These are phyloP conservation scores for Hypomyces rosellus DNA, from an alignment of 2,329 filamentous ascomycete genomes.

Conservation along the genomic window DNA sequence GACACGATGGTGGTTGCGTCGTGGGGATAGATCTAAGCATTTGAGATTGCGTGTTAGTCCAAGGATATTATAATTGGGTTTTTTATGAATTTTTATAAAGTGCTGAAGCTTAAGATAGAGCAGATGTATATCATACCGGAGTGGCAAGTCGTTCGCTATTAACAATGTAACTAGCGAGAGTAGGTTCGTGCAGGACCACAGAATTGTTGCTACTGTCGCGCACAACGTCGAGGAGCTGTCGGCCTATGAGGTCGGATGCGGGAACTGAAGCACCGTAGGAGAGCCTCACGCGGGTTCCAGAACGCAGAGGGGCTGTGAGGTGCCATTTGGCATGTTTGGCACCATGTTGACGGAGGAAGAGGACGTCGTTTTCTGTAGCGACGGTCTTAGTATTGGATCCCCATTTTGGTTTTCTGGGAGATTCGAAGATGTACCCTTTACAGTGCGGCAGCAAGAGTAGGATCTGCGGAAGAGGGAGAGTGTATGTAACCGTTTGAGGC, in stretches of 20 bases:
- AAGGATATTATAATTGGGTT: neutral
- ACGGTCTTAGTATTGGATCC: too few species aligned
- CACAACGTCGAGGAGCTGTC: slow-evolving; percentile 51
- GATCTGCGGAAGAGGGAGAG: slow-evolving; percentile 6
- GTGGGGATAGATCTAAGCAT: slow-evolving; percentile 52
- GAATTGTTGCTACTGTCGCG: slow-evolving; percentile 42
- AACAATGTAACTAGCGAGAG: slow-evolving; percentile 66
- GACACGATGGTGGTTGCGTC: slow-evolving; percentile 72
- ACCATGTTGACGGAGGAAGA: slow-evolving; percentile 35
- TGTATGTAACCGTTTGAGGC: neutral
- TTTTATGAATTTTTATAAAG: too few species aligned
- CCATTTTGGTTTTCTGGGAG: too few species aligned
- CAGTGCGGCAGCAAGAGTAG: slow-evolving; percentile 19
- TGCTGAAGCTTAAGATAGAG: too few species aligned
- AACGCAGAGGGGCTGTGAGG: slow-evolving; percentile 30
- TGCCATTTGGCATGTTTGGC: slow-evolving; percentile 31
- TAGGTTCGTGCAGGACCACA: slow-evolving; percentile 57
- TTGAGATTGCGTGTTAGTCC: neutral
- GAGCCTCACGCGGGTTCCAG: slow-evolving; percentile 27
- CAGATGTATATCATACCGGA: slow-evolving; percentile 34
- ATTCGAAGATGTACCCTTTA: too few species aligned
- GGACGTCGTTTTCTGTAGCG: slow-evolving; percentile 32
- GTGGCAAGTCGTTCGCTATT: slow-evolving; percentile 66
- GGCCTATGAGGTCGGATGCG: slow-evolving; percentile 58
- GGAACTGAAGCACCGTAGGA: slow-evolving; percentile 41